Evolutionary conservation across 352 stramenopile species (phyloP).

Genomic region (Pelagophyceae sp.): DNA sequence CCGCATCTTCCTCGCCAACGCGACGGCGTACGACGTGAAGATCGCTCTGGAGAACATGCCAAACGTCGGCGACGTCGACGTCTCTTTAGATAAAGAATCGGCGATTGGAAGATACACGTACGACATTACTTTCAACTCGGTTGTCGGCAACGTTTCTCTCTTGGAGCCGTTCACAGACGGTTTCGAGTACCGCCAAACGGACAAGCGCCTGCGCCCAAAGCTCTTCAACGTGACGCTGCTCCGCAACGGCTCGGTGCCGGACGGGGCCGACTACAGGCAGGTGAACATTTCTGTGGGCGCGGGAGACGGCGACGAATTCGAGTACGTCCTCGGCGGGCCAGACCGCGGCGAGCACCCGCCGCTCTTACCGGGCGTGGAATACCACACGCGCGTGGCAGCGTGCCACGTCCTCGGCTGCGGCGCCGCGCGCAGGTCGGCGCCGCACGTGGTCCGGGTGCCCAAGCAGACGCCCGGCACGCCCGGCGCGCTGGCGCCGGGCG

Average conservation of each 20-base stretch:
- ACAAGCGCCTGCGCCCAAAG: not conserved
- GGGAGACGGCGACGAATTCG: constrained; percentile 28
- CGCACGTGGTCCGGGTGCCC: constrained; percentile 53
- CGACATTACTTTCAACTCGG: constrained; percentile 45
- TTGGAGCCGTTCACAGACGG: constrained; percentile 27
- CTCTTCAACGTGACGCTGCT: constrained; percentile 12
- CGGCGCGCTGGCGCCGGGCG: constrained; percentile 51
- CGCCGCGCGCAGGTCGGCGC: constrained; percentile 57
- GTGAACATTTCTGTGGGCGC: constrained; percentile 25
- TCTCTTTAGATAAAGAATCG: constrained; percentile 34
- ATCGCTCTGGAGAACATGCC: constrained; percentile 77
- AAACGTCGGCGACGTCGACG: constrained; percentile 78
- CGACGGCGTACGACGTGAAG: constrained; percentile 51
- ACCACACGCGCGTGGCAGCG: constrained; percentile 74
- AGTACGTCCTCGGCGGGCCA: not conserved
- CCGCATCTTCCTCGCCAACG: constrained; percentile 42
- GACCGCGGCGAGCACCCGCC: not conserved
- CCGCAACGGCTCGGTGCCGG: constrained; percentile 29
- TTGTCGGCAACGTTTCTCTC: constrained; percentile 38
- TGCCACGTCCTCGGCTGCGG: constrained; percentile 79
- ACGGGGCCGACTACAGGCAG: constrained; percentile 37
- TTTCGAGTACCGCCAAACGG: constrained; percentile 9
- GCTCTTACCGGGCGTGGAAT: constrained; percentile 58
- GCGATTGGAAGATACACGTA: constrained; percentile 7
- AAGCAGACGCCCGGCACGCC: constrained; percentile 72